These are phyloP conservation scores for Lablab purpureus DNA, from an alignment of 306 rosid species.

Conservation along the genomic window DNA sequence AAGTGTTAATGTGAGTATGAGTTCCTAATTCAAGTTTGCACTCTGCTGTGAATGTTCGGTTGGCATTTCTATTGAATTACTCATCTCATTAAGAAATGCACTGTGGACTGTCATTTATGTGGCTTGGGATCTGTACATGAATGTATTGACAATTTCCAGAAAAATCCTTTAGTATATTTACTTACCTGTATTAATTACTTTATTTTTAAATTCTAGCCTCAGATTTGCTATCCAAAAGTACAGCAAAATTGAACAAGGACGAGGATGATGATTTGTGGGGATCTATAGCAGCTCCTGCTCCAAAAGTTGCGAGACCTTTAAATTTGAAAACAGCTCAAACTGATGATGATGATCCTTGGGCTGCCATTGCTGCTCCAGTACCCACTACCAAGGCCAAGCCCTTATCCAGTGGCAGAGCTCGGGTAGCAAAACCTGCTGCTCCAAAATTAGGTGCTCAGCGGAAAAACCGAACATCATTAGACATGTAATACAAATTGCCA, in stretches of 20 bases:
- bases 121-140: conserved; percentile 20
- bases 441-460: conserved; percentile 93
- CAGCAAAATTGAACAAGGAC: conserved; percentile 60
- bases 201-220: conserved; percentile 55
- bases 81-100: conserved; percentile 24
- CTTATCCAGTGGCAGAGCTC: conserved; percentile 69
- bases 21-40: conserved; percentile 30
- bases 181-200: conserved; percentile 24
- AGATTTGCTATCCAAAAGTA: conserved; percentile 60
- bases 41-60: background rate
- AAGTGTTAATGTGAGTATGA: conserved; percentile 23
- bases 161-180: conserved; percentile 1
- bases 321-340: conserved; percentile 57
- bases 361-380: conserved; percentile 96
- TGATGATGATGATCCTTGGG: conserved; percentile 94
- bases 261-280: conserved; percentile 93
- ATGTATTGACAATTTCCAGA: conserved; percentile 9
- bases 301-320: conserved; percentile 68
- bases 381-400: conserved; percentile 90
- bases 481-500: conserved; percentile 57
- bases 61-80: background rate
- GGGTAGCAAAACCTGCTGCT: conserved; percentile 85
- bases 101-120: background rate
- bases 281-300: conserved; percentile 96
- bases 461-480: conserved; percentile 82